Base-by-base conservation (phyloP, 768 basidiomycete genomes). In the Mycena polygramma region DNA sequence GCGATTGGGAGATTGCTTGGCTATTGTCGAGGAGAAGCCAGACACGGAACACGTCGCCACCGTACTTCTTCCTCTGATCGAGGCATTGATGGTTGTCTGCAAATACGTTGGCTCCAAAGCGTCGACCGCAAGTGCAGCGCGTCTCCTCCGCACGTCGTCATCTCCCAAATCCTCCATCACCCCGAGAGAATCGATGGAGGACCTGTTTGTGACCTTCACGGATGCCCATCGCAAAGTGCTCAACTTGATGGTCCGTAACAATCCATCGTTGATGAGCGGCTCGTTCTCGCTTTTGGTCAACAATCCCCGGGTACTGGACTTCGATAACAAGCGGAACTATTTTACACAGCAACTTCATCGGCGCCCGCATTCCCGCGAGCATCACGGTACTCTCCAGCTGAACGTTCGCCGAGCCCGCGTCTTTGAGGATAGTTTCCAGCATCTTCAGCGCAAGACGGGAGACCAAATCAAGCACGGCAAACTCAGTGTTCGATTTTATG, bases 401-500 rank as follows among this genome's bases (percentile, higher is more conserved):
- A 97, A 95, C 73, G 93, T 98, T 68, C 93, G 96, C 45, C 86
- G 96, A 51, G 90, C 92, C 36, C 92, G 94, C 57, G 96, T 99
- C 19, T 99, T 99, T 76, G 97, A 99, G 78, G 98, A 99, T 78
- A 98, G 97, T 74, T 99, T 94, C 90, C 92, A 94, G 75, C 88
- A 94, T 73, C 87, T 99, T 39, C 94, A 95, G 77, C 86, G 96
- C 52, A 94, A 95, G 79, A 91, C 90, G 4, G 97, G 96, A 43
- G 97, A 99, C 36, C 95, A 98, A 80, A 95, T 99, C 84, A 99
- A 99, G 81, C 92, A 95, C 77, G 97, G 98, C 73, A 99, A 99
- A 79, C 90, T 99, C 65, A 98, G 93, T 77, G 91, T 98, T 67
- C 92, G 96, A 60, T 99, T 98, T 83, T 95, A 95, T 76, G 93